These are phyloP conservation scores for Marsdenia floribunda DNA, from an alignment of 257 asterid genomes.

Conservation along the genomic window DNA sequence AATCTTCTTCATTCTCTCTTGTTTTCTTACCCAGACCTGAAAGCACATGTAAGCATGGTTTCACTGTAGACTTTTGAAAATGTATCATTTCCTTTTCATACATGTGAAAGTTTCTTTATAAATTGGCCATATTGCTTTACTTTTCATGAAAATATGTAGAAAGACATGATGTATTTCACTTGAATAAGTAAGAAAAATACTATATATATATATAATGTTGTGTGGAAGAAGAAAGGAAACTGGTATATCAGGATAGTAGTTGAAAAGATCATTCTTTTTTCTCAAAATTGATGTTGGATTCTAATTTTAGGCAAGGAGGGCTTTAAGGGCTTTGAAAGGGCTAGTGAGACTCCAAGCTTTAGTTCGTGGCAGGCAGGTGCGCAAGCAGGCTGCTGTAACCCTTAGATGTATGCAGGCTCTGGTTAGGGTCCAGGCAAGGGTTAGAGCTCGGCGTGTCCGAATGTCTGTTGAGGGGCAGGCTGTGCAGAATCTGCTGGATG, in stretches of 20 bases:
- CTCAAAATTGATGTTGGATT: conserved; percentile 1
- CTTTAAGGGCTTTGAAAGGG: conserved; percentile 85
- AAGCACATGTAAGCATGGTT: neutral
- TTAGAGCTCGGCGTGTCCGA: conserved; percentile 85
- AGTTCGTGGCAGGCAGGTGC: conserved; percentile 80
- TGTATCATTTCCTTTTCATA: no score
- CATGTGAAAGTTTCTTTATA: no score
- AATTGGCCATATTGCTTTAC: neutral
- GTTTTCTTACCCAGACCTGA: neutral
- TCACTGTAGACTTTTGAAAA: neutral
- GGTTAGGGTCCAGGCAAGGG: conserved; percentile 90
- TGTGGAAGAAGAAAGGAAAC: neutral
- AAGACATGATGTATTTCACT: neutral
- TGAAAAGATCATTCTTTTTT: neutral
- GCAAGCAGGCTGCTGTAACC: conserved; percentile 94
- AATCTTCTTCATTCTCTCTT: conserved; percentile 1
- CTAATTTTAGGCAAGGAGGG: conserved; percentile 72
- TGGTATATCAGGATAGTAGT: neutral
- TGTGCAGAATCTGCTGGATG: conserved; percentile 67
- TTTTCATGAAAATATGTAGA: neutral
- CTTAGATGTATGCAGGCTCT: conserved; percentile 98
- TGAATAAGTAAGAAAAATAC: neutral
- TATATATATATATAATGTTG: neutral
- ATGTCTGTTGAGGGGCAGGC: conserved; percentile 90
- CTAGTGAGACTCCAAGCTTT: conserved; percentile 95